phyloP scores from a whole-genome alignment of 139 green algal species.

The Chlorokybus atmophyticus region DNA sequence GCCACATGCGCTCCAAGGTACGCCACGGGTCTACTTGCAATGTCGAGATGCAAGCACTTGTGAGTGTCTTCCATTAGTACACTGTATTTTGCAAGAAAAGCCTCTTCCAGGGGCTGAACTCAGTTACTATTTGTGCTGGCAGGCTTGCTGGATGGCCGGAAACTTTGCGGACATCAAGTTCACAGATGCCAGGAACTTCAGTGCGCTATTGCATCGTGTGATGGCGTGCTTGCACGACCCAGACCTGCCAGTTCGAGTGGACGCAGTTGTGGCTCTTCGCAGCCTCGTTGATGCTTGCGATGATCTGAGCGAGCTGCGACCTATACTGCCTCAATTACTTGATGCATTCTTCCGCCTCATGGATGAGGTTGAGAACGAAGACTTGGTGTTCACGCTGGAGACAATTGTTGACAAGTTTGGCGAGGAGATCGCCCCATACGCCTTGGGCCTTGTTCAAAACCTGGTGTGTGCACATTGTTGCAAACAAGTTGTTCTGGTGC shows the following conservation, averaged over 20 bases:
- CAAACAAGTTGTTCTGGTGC: not conserved
- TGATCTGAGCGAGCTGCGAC: slow-evolving; percentile 50
- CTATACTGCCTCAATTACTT: slow-evolving; percentile 70
- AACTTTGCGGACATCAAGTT: slow-evolving; percentile 70
- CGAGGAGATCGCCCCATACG: slow-evolving; percentile 82
- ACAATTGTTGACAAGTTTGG: slow-evolving; percentile 87
- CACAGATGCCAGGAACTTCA: slow-evolving; percentile 48
- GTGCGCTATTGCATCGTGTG: slow-evolving; percentile 47
- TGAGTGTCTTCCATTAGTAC: too few species aligned
- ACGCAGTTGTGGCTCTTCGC: slow-evolving; percentile 65
- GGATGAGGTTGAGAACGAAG: slow-evolving; percentile 55
- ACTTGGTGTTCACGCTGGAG: slow-evolving; percentile 83
- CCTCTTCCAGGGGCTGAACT: too few species aligned
- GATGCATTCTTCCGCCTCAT: slow-evolving; percentile 76
- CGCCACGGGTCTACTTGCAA: too few species aligned
- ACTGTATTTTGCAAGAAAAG: too few species aligned
- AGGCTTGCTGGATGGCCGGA: slow-evolving; percentile 76
- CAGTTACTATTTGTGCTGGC: too few species aligned
- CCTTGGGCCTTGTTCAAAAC: slow-evolving; percentile 55
- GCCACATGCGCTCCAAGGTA: slow-evolving; percentile 68
- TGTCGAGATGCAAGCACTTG: too few species aligned
- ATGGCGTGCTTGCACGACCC: slow-evolving; percentile 46
- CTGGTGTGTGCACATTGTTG: slow-evolving; percentile 14
- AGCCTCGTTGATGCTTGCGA: slow-evolving; percentile 63
- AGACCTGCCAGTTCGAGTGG: slow-evolving; percentile 72